Evolutionary conservation across 2,329 filamentous ascomycete genomes (phyloP).

Genomic region (Stachybotrys echinatus): DNA sequence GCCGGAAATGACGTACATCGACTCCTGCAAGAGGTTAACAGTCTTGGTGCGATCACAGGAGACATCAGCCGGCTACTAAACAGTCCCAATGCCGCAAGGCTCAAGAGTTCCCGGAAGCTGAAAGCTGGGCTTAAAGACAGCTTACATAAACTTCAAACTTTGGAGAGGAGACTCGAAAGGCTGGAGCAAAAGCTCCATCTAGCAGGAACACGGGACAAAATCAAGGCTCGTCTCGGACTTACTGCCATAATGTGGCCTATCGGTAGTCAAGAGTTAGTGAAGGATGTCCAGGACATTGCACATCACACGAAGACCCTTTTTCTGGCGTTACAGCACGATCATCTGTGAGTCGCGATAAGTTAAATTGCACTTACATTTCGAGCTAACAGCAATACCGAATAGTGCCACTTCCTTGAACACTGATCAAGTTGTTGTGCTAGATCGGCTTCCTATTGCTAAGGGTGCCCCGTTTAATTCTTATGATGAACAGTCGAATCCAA

Average conservation of each 20-base stretch:
- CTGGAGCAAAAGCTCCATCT: not conserved
- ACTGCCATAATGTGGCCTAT: not conserved
- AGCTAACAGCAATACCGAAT: constrained; percentile 3
- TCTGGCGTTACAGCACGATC: not conserved
- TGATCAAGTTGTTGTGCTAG: constrained; percentile 13
- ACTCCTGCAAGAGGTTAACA: not conserved
- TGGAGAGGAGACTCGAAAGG: not conserved
- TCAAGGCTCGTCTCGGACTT: not conserved
- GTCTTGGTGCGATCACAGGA: not conserved
- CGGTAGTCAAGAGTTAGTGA: not conserved
- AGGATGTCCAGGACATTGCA: constrained; percentile 3
- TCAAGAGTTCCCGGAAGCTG: not conserved
- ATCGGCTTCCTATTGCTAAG: constrained; percentile 8
- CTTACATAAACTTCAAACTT: not conserved
- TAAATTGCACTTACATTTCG: constrained; percentile 1
- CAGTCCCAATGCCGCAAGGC: not conserved
- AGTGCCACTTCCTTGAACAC: constrained; percentile 9
- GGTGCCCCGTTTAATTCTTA: constrained; percentile 25
- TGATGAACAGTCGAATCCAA: constrained; percentile 21
- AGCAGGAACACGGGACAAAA: not conserved
- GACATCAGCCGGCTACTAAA: not conserved
- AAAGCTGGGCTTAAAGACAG: not conserved
- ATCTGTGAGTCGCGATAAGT: not conserved
- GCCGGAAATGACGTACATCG: not conserved
- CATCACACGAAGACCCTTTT: not conserved